Evolutionary conservation across 192 early-diverging fungal genomes (phyloP), one percentile per base, ranked within the genome.

Genomic region (Backusella sp.): DNA sequence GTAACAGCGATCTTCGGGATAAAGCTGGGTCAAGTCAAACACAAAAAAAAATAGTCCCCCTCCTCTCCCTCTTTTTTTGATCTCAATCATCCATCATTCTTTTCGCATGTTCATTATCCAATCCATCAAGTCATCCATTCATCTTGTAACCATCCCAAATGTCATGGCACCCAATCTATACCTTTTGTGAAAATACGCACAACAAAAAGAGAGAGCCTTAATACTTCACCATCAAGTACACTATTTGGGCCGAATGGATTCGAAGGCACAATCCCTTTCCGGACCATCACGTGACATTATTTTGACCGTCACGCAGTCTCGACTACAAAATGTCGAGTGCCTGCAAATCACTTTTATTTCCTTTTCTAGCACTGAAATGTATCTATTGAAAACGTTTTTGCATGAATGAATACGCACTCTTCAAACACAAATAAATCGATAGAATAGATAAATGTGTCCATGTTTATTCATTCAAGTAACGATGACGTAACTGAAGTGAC

Each of bases 161-260:
- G 21, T 11, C 19, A 56, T n/a, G n/a, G 53, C 21, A 23, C 23
- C 56, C 21, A 28, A 23, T 12, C 26, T 62, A 62, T 62, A 62
- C 56, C 56, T 62, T 62, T 62, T 62, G 56, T 62, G 56, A 62
- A 62, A 62, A 26, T 62, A 62, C 56, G 56, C 56, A 62, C 56
- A 62, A 62, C 56, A 62, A 62, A 62, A 62, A 62, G 56, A 62
- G 56, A 62, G 56, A 62, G 56, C 56, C 56, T 62, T 28, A 23
- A 28, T 62, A 62, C 56, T 62, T 62, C 56, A 62, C 56, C 56
- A 62, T 3, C 23, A 62, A 62, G 23, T 62, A 62, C 56, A 62
- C 56, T 62, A 62, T 62, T 62, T 62, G 56, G 56, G 56, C 56
- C 56, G 28, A 62, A 28, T 62, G 23, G 56, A 26, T 62, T 62